Evolutionary conservation across 2,329 filamentous ascomycete genomes (phyloP).

Genomic region (Mollisiaceae sp.): DNA sequence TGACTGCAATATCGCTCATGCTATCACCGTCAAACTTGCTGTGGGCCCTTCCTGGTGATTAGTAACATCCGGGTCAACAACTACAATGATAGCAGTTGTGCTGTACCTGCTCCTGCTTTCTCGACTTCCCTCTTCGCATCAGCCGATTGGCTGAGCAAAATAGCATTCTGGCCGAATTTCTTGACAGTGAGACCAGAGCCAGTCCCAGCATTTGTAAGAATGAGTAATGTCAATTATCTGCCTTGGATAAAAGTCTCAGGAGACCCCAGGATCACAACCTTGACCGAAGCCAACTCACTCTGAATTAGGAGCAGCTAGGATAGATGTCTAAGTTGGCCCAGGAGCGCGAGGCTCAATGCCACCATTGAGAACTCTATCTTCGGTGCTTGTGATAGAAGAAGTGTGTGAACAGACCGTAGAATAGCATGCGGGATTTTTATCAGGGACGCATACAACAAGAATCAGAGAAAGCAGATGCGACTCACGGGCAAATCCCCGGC

Average conservation of each 20-base stretch:
- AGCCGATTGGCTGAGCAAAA: slow-evolving; percentile 19
- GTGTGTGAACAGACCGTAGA: background rate
- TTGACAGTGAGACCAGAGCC: slow-evolving; percentile 23
- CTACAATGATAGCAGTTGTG: slow-evolving; percentile 13
- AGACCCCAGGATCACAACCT: slow-evolving; percentile 19
- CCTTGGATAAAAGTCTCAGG: background rate
- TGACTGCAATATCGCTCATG: slow-evolving; percentile 11
- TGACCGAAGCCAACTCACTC: slow-evolving; percentile 17
- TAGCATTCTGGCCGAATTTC: slow-evolving; percentile 21
- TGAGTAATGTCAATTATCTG: slow-evolving; percentile 12
- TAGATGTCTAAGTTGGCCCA: slow-evolving; percentile 7
- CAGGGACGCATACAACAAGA: too few species aligned
- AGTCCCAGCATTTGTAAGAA: slow-evolving; percentile 22
- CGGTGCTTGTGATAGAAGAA: background rate
- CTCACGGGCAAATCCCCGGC: too few species aligned
- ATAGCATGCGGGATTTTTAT: too few species aligned
- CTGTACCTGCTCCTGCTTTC: slow-evolving; percentile 17
- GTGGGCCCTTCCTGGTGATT: slow-evolving; percentile 10
- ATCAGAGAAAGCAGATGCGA: too few species aligned
- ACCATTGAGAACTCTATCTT: slow-evolving; percentile 1
- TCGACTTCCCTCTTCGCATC: slow-evolving; percentile 11
- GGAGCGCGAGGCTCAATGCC: slow-evolving; percentile 1
- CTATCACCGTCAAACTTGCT: slow-evolving; percentile 16
- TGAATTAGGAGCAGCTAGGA: slow-evolving; percentile 16
- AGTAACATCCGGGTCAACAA: slow-evolving; percentile 9